phyloP scores from a whole-genome alignment of 805 yeast genomes.

The Wickerhamiella cacticola region DNA sequence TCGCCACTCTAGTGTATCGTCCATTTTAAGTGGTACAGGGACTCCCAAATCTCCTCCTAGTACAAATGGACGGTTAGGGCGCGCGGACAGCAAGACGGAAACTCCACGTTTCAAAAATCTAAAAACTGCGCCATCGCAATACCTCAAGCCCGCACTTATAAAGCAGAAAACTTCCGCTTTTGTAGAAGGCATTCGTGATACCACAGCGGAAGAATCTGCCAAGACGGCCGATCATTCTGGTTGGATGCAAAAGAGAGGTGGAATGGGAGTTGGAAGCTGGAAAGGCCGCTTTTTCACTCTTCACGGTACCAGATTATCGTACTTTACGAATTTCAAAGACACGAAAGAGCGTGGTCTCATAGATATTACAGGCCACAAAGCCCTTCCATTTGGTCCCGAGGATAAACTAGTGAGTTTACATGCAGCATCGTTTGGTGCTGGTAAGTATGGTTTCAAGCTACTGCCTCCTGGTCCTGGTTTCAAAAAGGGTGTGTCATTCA shows the following conservation, averaged over 20 bases:
- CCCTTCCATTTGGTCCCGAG: conserved; percentile 62
- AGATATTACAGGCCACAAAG: conserved; percentile 91
- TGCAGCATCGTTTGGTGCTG: conserved; percentile 89
- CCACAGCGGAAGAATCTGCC: conserved; percentile 67
- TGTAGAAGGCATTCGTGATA: conserved; percentile 65
- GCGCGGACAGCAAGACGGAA: neutral
- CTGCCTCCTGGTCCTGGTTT: conserved; percentile 98
- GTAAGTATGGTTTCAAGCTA: conserved; percentile 83
- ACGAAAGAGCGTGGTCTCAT: conserved; percentile 81
- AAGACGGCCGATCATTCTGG: conserved; percentile 70
- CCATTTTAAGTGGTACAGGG: conserved; percentile 8
- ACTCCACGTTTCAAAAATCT: neutral
- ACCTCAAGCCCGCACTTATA: conserved; percentile 29
- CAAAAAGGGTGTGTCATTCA: conserved; percentile 85
- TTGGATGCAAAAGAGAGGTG: conserved; percentile 93
- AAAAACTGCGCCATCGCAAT: conserved; percentile 35
- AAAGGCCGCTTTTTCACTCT: conserved; percentile 72
- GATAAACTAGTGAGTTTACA: conserved; percentile 76
- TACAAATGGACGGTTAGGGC: neutral
- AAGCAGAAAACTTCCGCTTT: conserved; percentile 35
- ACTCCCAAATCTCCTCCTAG: conserved; percentile 7
- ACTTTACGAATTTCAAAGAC: conserved; percentile 68
- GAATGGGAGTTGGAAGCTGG: conserved; percentile 80
- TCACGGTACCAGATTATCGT: conserved; percentile 87
- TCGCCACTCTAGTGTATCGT: conserved; percentile 11